These are phyloP conservation scores for Trypanosoma lewisi DNA, from an alignment of 208 protist genomes.

Conservation along the genomic window DNA sequence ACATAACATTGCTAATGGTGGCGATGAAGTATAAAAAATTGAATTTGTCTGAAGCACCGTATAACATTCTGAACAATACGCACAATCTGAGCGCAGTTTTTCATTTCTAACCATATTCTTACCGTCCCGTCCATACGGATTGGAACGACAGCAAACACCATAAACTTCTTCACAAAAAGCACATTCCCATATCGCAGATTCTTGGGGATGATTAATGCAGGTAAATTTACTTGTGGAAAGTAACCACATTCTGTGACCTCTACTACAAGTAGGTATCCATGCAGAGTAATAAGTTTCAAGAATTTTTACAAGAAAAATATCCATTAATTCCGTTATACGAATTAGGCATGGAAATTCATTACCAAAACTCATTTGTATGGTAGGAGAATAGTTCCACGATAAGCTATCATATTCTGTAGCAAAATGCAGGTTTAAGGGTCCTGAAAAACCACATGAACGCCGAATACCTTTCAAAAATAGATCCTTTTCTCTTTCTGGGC, in stretches of 20 bases:
- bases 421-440: constrained; percentile 31
- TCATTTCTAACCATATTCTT: constrained; percentile 17
- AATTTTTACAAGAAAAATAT: constrained; percentile 38
- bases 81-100: constrained; percentile 18
- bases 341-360: constrained; percentile 74
- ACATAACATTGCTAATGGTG: constrained; percentile 34
- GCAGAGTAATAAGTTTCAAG: constrained; percentile 49
- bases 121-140: constrained; percentile 37
- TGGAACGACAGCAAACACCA: constrained; percentile 60
- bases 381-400: constrained; percentile 29
- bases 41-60: constrained; percentile 28
- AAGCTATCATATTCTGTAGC: constrained; percentile 38
- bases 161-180: constrained; percentile 72
- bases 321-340: constrained; percentile 39
- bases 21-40: constrained; percentile 22
- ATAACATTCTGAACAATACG: constrained; percentile 39
- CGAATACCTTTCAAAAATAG: constrained; percentile 45
- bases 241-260: constrained; percentile 66
- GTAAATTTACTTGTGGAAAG: constrained; percentile 42
- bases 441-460: constrained; percentile 19
- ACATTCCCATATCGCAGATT: constrained; percentile 79
- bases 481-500: constrained; percentile 29
- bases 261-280: constrained; percentile 65
- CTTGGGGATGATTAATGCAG: constrained; percentile 53
- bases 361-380: constrained; percentile 29